Percentiles rank a stretch among this genome's conserved stretches.
Conservation (phyloP, 2,329 filamentous ascomycete species). For the Trichoderma cornu-damae region DNA sequence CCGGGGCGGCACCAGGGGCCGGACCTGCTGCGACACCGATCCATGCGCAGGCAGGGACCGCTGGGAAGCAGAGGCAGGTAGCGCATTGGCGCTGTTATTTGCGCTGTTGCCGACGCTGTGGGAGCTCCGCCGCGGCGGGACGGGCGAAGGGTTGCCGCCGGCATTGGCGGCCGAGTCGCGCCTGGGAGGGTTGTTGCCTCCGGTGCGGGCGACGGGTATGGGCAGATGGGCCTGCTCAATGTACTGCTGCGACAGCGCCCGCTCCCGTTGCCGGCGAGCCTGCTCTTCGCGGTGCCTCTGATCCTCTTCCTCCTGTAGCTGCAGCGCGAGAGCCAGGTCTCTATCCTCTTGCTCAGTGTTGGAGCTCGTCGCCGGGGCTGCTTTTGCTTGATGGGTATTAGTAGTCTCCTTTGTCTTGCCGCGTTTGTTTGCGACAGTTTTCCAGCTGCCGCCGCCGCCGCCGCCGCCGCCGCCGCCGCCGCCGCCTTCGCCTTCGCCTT, state of each 20-base stretch:
- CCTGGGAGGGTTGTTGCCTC: not conserved
- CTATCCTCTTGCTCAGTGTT: conserved; percentile 70
- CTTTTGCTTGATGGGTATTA: conserved; percentile 24
- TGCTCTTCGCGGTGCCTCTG: conserved; percentile 64
- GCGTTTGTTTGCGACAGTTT: conserved; percentile 43
- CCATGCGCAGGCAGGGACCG: not conserved
- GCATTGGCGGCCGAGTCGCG: conserved; percentile 24
- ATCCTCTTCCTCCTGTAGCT: conserved; percentile 92
- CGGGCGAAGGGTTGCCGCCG: conserved; percentile 10
- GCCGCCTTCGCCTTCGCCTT: conserved; percentile 37
- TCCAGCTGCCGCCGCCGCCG: conserved; percentile 49
- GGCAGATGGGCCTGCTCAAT: conserved; percentile 55
- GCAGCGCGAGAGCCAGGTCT: conserved; percentile 80
- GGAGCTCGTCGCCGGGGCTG: conserved; percentile 34
- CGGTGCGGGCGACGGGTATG: conserved; percentile 23
- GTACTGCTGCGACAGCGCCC: conserved; percentile 62
- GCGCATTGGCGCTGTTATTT: conserved; percentile 20
- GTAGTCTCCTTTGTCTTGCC: conserved; percentile 29
- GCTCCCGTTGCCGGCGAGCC: conserved; percentile 60
- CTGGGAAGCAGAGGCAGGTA: not conserved
- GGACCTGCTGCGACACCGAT: conserved; percentile 34
- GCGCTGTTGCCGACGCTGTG: conserved; percentile 20
- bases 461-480: no score
- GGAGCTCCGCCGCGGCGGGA: conserved; percentile 25
- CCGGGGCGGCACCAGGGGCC: conserved; percentile 39